These are phyloP conservation scores for Podospora tetraspora DNA, from an alignment of 495 filamentous ascomycete species.

Conservation along the genomic window DNA sequence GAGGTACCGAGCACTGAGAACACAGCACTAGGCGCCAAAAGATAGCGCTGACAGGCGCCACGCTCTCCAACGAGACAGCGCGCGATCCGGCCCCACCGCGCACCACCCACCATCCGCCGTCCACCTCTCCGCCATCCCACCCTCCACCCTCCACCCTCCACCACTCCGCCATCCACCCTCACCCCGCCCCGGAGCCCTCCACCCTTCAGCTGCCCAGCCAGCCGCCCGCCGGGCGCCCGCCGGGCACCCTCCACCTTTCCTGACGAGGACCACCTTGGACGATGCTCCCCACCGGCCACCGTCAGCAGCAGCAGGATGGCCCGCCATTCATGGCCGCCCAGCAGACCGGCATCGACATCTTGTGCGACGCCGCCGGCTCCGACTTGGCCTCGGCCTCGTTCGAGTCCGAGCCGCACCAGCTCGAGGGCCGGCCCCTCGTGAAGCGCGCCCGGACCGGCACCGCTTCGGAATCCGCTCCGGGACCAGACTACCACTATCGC, in stretches of 20 bases:
- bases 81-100: neutral
- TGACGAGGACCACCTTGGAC: neutral
- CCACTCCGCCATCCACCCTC: neutral
- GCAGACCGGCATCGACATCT: slow-evolving; percentile 24
- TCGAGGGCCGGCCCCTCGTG: slow-evolving; percentile 3
- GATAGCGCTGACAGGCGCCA: neutral
- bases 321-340: slow-evolving; percentile 7
- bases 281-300: neutral
- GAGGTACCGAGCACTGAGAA: neutral
- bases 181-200: neutral
- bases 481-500: neutral
- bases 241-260: neutral
- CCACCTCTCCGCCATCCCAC: neutral
- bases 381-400: slow-evolving; percentile 8
- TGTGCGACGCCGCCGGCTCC: slow-evolving; percentile 22
- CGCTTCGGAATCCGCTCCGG: neutral
- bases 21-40: neutral
- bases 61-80: neutral
- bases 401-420: neutral
- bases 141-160: neutral
- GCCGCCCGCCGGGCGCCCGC: neutral
- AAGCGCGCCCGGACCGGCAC: slow-evolving; percentile 12
- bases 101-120: neutral
- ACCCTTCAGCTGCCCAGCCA: neutral
- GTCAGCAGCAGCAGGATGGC: neutral